A percentile compares a stretch with the other conserved stretches of the same genome.
phyloP scores from a whole-genome alignment of 2,329 filamentous ascomycete species.

The Monilinia fructigena region DNA sequence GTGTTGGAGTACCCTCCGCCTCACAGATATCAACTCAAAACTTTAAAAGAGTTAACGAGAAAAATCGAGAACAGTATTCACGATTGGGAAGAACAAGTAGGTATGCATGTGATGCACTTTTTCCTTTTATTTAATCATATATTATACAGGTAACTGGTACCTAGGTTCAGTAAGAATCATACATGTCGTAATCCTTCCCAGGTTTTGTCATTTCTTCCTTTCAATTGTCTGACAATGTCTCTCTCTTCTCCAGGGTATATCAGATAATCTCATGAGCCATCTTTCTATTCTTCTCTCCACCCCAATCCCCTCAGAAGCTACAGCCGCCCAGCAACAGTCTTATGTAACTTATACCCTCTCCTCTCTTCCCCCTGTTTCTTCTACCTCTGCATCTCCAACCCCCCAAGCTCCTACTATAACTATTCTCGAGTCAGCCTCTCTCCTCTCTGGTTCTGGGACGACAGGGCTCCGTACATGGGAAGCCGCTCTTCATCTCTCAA shows the following conservation, averaged over 20 bases:
- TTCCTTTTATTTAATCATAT: slow-evolving; percentile 25
- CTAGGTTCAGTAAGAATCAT: not conserved
- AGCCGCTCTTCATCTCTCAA: slow-evolving; percentile 70
- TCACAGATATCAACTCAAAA: slow-evolving; percentile 64
- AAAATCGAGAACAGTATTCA: slow-evolving; percentile 72
- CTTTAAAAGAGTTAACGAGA: slow-evolving; percentile 70
- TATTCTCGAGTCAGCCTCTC: slow-evolving; percentile 65
- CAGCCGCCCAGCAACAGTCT: slow-evolving; percentile 67
- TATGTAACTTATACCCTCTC: slow-evolving; percentile 68
- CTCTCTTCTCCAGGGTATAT: slow-evolving; percentile 65
- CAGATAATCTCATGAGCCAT: slow-evolving; percentile 71
- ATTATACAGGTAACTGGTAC: not conserved
- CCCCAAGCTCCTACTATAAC: slow-evolving; percentile 48
- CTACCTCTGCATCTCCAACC: not conserved
- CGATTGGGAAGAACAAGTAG: slow-evolving; percentile 86
- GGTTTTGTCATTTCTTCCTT: not conserved
- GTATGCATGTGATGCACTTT: slow-evolving; percentile 41
- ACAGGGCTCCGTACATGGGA: slow-evolving; percentile 82
- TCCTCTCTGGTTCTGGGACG: slow-evolving; percentile 69
- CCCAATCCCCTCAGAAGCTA: slow-evolving; percentile 61
- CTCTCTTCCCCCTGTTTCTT: slow-evolving; percentile 10
- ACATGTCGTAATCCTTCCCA: not conserved
- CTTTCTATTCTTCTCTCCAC: slow-evolving; percentile 64
- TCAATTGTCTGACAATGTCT: slow-evolving; percentile 31
- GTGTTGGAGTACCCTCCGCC: slow-evolving; percentile 59